phyloP scores from a whole-genome alignment of 2,329 filamentous ascomycete species.

The Cladophialophora chaetospira region DNA sequence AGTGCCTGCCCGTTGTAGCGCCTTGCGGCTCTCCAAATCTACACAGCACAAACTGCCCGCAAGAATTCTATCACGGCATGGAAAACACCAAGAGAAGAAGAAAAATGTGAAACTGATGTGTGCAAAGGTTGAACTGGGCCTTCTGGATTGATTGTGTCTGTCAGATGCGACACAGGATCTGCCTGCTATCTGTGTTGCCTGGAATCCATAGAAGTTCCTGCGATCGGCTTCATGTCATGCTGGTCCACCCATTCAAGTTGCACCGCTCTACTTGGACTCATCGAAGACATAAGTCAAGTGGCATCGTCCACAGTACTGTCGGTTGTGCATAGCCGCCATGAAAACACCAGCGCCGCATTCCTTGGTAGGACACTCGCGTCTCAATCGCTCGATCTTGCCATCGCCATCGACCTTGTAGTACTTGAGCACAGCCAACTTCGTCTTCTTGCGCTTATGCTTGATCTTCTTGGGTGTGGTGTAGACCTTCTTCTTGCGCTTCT shows the following conservation, averaged over 20 bases:
- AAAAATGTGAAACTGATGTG: background rate
- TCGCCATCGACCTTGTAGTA: conserved; percentile 99
- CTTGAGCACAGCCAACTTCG: conserved; percentile 99
- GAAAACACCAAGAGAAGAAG: too few relatives aligned
- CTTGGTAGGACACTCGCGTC: conserved; percentile 93
- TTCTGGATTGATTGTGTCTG: background rate
- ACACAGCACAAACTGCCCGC: too few relatives aligned
- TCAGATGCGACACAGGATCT: too few relatives aligned
- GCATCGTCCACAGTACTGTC: conserved; percentile 86
- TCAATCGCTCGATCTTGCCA: conserved; percentile 99
- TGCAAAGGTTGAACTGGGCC: background rate
- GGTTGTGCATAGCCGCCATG: conserved; percentile 99
- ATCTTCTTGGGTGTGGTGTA: conserved; percentile 99
- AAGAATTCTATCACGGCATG: too few relatives aligned
- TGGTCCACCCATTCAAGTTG: background rate
- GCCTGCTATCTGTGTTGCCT: conserved; percentile 2
- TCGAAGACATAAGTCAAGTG: conserved; percentile 37
- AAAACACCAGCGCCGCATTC: conserved; percentile 99
- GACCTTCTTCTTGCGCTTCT: conserved; percentile 99
- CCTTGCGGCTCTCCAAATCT: too few relatives aligned
- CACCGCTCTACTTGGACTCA: conserved; percentile 29
- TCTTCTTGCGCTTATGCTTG: conserved; percentile 99
- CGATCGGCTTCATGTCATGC: background rate
- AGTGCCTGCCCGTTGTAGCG: too few relatives aligned
- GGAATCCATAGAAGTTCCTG: too few relatives aligned